Base-by-base conservation (phyloP, 495 filamentous ascomycete species). In the Physcia stellaris region DNA sequence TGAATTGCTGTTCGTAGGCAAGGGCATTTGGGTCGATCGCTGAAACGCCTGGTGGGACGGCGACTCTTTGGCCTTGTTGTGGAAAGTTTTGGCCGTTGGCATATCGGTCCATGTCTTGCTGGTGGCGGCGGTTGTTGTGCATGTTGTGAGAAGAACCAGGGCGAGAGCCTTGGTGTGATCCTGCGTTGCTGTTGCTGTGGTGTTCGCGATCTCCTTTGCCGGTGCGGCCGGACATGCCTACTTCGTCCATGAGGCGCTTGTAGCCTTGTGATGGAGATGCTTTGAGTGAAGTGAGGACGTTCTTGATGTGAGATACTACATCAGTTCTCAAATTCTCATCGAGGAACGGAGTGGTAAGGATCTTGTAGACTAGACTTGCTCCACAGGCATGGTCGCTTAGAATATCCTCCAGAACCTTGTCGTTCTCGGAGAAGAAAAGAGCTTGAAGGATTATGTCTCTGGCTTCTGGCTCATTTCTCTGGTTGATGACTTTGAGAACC, bases 211-310 rank as follows among this genome's bases (percentile, higher is more conserved):
- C 57, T 13, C 37, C 40, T 11, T 57, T 57, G 33, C 56, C 66
- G 15, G 64, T 62, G 27, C 77, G 68, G 30, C 30, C 43, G 27
- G 76, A 78, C 39, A 92, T 62, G 35, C 83, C 87, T 53, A 94
- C 90, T 59, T 95, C 87, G 51, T 94, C 87, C 90, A 98, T 98
- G 33, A 98, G 59, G 29, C 90, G 83, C 67, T 96, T 96, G 61
- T 98, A 98, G 27, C 90, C 90, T 59, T 98, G 92, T 34, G 80
- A 79, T 32, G 90, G 85, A 41, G 88, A 80, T 4, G 83, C 87
- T 61, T 98, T 98, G 46, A 96, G 72, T 45, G 80, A 80, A 30
- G 84, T 67, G 29, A 98, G 69, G 37, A 95, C 87, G 55, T 78
- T 82, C 43, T 86, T 81, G 22, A 98, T 84, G 37, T 85, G 93